These are phyloP conservation scores for Marchantia polymorpha DNA, from an alignment of 225 moss, liverwort and hornwort genomes.

Conservation along the genomic window DNA sequence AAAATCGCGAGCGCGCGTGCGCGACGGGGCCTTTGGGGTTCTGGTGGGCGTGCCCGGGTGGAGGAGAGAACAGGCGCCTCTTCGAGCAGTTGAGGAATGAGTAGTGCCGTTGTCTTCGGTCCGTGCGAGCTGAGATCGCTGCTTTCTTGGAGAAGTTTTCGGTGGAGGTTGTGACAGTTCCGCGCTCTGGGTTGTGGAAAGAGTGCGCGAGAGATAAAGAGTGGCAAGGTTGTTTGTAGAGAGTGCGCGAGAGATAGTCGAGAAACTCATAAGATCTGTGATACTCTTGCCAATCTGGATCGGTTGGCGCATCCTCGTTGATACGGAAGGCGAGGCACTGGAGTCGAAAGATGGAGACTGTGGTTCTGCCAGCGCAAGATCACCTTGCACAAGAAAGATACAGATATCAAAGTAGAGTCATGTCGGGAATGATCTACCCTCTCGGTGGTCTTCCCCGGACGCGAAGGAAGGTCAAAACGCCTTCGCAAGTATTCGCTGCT, in stretches of 20 bases:
- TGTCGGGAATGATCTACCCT: constrained; percentile 40
- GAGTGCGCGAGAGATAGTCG: neutral
- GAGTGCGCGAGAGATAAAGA: neutral
- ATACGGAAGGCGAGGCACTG: constrained; percentile 26
- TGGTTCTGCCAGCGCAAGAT: constrained; percentile 42
- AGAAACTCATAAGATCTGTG: constrained; percentile 7
- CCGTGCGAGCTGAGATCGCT: constrained; percentile 14
- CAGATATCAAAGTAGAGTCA: constrained; percentile 32
- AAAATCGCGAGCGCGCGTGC: too few species aligned
- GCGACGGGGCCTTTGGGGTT: neutral
- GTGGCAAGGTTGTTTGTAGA: neutral
- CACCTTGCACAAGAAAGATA: constrained; percentile 46
- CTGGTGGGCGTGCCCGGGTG: neutral
- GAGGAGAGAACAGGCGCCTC: constrained; percentile 15
- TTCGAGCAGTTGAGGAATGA: constrained; percentile 23
- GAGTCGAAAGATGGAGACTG: constrained; percentile 42
- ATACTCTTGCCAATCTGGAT: constrained; percentile 22
- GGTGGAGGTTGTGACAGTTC: constrained; percentile 21
- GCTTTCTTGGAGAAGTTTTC: constrained; percentile 18
- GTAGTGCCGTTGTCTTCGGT: constrained; percentile 20
- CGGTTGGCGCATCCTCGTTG: constrained; percentile 21
- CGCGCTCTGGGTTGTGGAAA: neutral
- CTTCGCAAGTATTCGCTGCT: constrained; percentile 27
- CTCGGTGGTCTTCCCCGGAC: constrained; percentile 32
- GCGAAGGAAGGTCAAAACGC: constrained; percentile 28